A percentile compares a stretch with the other conserved stretches of the same genome.
Conservation (phyloP, 345 rosid species). For the Camelina sativa region DNA sequence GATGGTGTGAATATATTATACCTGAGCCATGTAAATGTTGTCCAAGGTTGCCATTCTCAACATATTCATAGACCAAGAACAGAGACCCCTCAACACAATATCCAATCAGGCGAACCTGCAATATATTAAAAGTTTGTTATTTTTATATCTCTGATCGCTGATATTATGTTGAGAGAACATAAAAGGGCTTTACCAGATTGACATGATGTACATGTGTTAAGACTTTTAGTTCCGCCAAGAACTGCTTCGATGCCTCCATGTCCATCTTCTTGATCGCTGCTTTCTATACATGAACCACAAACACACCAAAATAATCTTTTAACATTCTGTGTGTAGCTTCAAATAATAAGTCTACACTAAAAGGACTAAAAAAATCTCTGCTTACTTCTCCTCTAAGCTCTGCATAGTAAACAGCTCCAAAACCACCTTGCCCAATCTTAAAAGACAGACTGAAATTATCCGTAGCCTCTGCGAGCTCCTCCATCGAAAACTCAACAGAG, state of each 20-base stretch:
- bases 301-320: background rate
- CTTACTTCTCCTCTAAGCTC: slow-evolving; percentile 93
- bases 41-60: slow-evolving; percentile 93
- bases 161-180: background rate
- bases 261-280: slow-evolving; percentile 99
- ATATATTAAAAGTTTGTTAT: background rate
- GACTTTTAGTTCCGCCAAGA: slow-evolving; percentile 90
- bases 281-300: slow-evolving; percentile 55
- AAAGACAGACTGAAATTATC: slow-evolving; percentile 81
- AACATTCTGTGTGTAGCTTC: background rate
- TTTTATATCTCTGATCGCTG: background rate
- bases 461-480: slow-evolving; percentile 89
- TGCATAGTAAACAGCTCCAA: slow-evolving; percentile 90
- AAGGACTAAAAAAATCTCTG: slow-evolving; percentile 5
- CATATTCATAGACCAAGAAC: slow-evolving; percentile 83
- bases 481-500: slow-evolving; percentile 83
- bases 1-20: slow-evolving; percentile 3
- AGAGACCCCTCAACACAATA: slow-evolving; percentile 95
- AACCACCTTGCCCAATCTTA: slow-evolving; percentile 94
- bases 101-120: slow-evolving; percentile 89
- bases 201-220: slow-evolving; percentile 91
- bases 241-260: slow-evolving; percentile 92
- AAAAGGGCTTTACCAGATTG: slow-evolving; percentile 70
- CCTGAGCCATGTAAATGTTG: slow-evolving; percentile 90
- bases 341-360: background rate